Percentiles rank a stretch among this genome's conserved stretches.
phyloP scores from a whole-genome alignment of 345 rosid species.

The Ceriops decandra region DNA sequence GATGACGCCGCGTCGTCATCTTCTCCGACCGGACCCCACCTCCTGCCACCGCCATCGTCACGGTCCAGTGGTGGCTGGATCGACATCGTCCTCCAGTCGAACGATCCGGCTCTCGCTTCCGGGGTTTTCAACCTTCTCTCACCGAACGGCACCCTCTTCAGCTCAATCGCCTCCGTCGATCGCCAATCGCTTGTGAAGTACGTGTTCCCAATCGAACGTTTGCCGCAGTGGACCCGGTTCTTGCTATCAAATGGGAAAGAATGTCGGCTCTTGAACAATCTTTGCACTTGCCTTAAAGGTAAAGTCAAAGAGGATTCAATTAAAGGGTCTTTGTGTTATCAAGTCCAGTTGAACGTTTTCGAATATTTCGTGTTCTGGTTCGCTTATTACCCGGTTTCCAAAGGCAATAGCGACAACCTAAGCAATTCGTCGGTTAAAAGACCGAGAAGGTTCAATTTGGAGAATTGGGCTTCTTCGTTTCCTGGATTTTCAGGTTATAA shows the following conservation, averaged over 20 bases:
- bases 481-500: conserved; percentile 51
- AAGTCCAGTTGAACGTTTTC: conserved; percentile 67
- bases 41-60: not conserved
- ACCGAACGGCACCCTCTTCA: conserved; percentile 52
- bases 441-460: conserved; percentile 48
- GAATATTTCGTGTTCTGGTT: conserved; percentile 92
- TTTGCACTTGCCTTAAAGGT: conserved; percentile 62
- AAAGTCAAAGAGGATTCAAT: conserved; percentile 52
- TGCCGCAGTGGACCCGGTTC: conserved; percentile 70
- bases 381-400: conserved; percentile 80
- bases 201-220: conserved; percentile 74
- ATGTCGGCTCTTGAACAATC: conserved; percentile 38
- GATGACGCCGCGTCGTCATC: conserved; percentile 39
- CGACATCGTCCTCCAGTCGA: conserved; percentile 44
- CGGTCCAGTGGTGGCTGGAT: conserved; percentile 19
- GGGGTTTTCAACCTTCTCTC: conserved; percentile 56
- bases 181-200: conserved; percentile 65
- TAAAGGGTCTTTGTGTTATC: conserved; percentile 44
- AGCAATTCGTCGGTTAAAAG: conserved; percentile 34
- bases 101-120: conserved; percentile 43
- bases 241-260: conserved; percentile 50
- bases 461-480: conserved; percentile 62
- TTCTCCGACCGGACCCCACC: conserved; percentile 11
- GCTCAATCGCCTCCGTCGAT: conserved; percentile 67
- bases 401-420: conserved; percentile 52